Evolutionary conservation across 2,329 filamentous ascomycete genomes (phyloP).

Genomic region (Fusarium sp.): DNA sequence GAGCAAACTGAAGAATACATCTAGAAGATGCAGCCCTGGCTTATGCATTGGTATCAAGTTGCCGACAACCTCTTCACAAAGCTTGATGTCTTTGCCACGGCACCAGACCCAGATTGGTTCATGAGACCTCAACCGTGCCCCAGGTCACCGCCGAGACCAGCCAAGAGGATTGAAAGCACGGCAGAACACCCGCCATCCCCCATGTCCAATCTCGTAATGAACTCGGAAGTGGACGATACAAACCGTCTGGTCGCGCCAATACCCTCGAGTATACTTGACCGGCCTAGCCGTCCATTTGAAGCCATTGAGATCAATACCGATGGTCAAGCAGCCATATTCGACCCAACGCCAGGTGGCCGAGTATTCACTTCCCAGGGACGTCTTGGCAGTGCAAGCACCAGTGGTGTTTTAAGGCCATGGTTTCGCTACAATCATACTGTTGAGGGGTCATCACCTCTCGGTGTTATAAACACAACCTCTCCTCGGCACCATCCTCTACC

Average conservation of each 20-base stretch:
- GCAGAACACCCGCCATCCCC: neutral
- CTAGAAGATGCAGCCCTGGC: conserved; percentile 44
- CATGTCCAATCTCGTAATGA: neutral
- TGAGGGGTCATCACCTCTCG: neutral
- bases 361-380: neutral
- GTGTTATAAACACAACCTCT: neutral
- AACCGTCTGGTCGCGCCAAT: neutral
- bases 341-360: conserved; percentile 3
- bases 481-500: neutral
- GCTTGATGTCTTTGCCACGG: conserved; percentile 12
- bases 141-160: neutral
- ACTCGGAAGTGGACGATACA: neutral
- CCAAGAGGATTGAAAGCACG: no score
- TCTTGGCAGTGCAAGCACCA: neutral
- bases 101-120: conserved; percentile 44
- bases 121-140: conserved; percentile 10
- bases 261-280: neutral
- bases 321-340: neutral
- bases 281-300: neutral
- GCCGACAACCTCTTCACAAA: conserved; percentile 38
- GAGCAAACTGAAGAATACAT: conserved; percentile 18
- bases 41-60: conserved; percentile 44
- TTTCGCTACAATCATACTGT: neutral
- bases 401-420: neutral
- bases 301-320: neutral